These are phyloP conservation scores for Saturnispora gosingensis DNA, from an alignment of 805 yeast genomes.

Conservation along the genomic window DNA sequence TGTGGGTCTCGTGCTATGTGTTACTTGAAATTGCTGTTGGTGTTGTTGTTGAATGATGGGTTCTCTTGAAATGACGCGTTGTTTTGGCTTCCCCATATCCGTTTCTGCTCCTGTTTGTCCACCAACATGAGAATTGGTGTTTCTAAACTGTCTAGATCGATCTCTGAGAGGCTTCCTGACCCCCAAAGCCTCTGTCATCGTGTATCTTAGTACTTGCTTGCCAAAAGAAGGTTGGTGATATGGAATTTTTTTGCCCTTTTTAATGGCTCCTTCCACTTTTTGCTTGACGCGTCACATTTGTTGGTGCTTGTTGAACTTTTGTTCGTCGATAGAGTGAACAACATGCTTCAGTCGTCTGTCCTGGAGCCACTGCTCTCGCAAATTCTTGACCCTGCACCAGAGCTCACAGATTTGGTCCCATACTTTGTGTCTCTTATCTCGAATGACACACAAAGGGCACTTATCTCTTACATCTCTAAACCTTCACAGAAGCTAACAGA, in stretches of 20 bases:
- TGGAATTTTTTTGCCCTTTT: neutral
- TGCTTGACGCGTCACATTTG: conserved; percentile 1
- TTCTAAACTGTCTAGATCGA: conserved; percentile 1
- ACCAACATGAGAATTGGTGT: neutral
- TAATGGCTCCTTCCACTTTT: neutral
- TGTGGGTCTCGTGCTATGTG: conserved; percentile 6
- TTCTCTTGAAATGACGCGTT: conserved; percentile 5
- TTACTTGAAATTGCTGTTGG: neutral
- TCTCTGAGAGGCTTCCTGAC: conserved; percentile 5
- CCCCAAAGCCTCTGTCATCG: conserved; percentile 3
- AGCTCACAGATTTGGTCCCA: conserved; percentile 20
- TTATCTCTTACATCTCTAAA: conserved; percentile 22
- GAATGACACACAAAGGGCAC: conserved; percentile 19
- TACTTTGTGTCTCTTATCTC: conserved; percentile 26
- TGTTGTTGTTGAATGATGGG: conserved; percentile 1
- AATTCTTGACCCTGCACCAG: conserved; percentile 20
- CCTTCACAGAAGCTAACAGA: neutral
- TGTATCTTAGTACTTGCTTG: neutral
- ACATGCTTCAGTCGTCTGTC: conserved; percentile 25
- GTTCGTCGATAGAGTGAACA: neutral
- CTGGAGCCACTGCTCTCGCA: conserved; percentile 22
- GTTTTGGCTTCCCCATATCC: neutral
- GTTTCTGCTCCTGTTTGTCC: neutral
- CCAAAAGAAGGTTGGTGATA: neutral
- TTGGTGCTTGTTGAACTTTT: neutral